Evolutionary conservation across 192 early-diverging fungal genomes (phyloP), one percentile per base, ranked within the genome.

Genomic region (Backusella morwellensis): DNA sequence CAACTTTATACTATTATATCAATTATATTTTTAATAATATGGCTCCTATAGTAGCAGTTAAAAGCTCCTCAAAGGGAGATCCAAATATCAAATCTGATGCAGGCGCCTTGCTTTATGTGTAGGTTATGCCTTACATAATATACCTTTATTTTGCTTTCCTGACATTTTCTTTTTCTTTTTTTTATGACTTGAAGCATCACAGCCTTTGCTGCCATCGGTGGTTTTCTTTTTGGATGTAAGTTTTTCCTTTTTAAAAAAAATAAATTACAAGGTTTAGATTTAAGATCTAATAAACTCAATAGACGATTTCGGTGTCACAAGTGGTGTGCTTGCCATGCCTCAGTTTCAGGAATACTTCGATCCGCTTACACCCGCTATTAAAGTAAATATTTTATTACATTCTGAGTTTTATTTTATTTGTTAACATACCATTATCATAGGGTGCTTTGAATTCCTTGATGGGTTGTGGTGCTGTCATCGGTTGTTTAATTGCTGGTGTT

Each of bases 251-350:
- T 50, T 14, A 63, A 63, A 63, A 63, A 63, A 26, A 59, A 59
- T n/a, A 14, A 63, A 63, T 3, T 63, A 26, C 56, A 63, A 63
- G 11, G 9, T 63, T 63, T 29, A 29, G 26, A 63, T 26, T 63
- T 29, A 63, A 63, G 56, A 26, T 63, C 56, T 63, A 63, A 63
- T 63, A 63, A 63, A 29, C 56, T 63, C 29, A 29, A 63, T 63
- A 63, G 56, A 93, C 75, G 93, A 95, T 82, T 91, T 86, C 11
- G 93, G 92, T 32, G 86, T 92, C 21, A 92, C 92, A 78, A 88
- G 90, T 52, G 90, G 89, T 56, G 88, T 92, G 67, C 84, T 91
- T 73, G 88, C 87, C 76, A 93, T 94, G 92, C 77, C 83, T 72
- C 72, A 80, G 47, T 91, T 88, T 74, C 86, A 87, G 67, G 56